Base-by-base conservation (phyloP, 345 rosid species). In the Salix exigua region DNA sequence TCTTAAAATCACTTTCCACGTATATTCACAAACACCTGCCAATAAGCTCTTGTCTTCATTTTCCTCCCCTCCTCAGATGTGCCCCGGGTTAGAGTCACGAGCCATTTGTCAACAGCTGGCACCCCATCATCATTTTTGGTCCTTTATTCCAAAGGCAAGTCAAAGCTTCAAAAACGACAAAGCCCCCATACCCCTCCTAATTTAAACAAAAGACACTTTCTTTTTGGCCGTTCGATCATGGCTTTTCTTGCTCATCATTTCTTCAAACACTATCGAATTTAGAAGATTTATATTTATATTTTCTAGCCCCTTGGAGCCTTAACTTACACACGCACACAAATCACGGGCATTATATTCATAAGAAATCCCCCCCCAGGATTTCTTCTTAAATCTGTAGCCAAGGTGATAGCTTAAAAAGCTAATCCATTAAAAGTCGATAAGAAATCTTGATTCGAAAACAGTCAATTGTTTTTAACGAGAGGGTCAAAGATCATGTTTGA, bases 51-150 rank as follows among this genome's bases (percentile, higher is more conserved):
- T 42, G 46, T 42, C 7, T 6, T 51, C 21, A 6, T 51, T 51
- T 51, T 6, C 2, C 1, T 1, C 8, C n/a, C n/a, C 21, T 46
- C n/a, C 21, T 46, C 51, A 3, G 5, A 1, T 46, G 28, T 10
- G 26, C 12, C 28, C 28, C 63, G 1, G 4, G 13, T n/a, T 23
- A 58, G 28, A 23, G 63, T 25, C 63, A 58, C 1, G 63, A 25
- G 19, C 55, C 72, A 42, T 69, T 14, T 69, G 72, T 58, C 72
- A 25, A 58, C 72, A 69, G 72, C 72, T 69, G 53, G 21, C 70
- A 67, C 58, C 26, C 25, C 25, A 40, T 40, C 4, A 21, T 67
- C 42, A 40, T 53, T 13, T 44, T 44, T 25, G 18, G n/a, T 25
- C 31, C 72, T 26, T 69, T 25, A 44, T 58, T 23, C 23, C 12